These are phyloP conservation scores for Glycine soja DNA, from an alignment of 306 rosid genomes.

Conservation along the genomic window DNA sequence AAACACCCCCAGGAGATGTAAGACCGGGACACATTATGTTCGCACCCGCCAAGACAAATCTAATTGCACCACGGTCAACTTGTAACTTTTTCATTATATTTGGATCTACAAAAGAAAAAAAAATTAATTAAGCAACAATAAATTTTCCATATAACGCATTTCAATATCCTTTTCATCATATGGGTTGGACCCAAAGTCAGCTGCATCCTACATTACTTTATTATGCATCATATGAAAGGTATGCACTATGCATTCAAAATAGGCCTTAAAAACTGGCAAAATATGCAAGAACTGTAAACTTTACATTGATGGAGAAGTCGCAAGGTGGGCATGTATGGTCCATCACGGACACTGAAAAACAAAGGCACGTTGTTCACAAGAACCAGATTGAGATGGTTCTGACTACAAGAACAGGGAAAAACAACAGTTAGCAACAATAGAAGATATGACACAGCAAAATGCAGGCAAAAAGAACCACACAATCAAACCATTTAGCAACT, in stretches of 20 bases:
- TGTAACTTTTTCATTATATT: conserved; percentile 90
- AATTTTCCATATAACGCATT: conserved; percentile 23
- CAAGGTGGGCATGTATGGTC: conserved; percentile 98
- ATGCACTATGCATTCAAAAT: conserved; percentile 11
- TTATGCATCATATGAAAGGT: background rate
- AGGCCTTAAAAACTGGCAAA: background rate
- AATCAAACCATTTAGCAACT: conserved; percentile 85
- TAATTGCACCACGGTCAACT: conserved; percentile 95
- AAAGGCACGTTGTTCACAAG: conserved; percentile 93
- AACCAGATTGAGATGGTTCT: conserved; percentile 96
- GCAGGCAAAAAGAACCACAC: conserved; percentile 28
- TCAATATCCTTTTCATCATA: conserved; percentile 11
- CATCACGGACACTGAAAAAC: conserved; percentile 94
- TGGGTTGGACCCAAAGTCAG: conserved; percentile 21
- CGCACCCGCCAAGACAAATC: conserved; percentile 94
- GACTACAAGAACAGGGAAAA: conserved; percentile 61
- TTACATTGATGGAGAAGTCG: conserved; percentile 98
- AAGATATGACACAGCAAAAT: background rate
- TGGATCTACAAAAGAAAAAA: conserved; percentile 64
- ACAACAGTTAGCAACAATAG: conserved; percentile 43
- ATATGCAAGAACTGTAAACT: conserved; percentile 41
- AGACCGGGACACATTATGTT: conserved; percentile 99
- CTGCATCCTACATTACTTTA: conserved; percentile 20
- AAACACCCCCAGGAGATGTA: conserved; percentile 91
- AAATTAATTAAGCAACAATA: background rate